Evolutionary conservation across 2,329 filamentous ascomycete genomes (phyloP).

Genomic region (Sporothrix curviconia): DNA sequence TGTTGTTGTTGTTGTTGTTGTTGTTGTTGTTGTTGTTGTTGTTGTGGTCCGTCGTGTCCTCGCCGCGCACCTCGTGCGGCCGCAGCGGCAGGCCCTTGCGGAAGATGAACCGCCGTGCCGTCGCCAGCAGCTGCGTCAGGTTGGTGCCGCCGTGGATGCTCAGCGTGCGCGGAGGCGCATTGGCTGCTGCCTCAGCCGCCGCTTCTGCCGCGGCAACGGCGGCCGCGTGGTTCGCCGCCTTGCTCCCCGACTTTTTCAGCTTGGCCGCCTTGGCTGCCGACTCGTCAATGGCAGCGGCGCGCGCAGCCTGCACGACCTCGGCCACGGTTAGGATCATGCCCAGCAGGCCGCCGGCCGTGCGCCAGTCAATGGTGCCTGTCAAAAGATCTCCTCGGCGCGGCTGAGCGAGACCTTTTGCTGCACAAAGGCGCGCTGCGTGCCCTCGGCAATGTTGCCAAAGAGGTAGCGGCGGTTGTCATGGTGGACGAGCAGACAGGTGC

Average conservation of each 20-base stretch:
- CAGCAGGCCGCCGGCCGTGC: conserved; percentile 70
- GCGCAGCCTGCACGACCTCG: conserved; percentile 50
- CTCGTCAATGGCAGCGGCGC: conserved; percentile 33
- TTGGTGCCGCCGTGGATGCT: conserved; percentile 78
- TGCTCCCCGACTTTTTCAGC: background rate
- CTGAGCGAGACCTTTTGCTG: conserved; percentile 60
- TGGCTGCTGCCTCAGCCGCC: background rate
- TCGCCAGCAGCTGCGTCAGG: conserved; percentile 72
- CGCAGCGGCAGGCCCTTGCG: conserved; percentile 71
- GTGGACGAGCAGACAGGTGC: conserved; percentile 69
- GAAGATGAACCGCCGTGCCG: conserved; percentile 77
- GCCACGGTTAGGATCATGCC: conserved; percentile 81
- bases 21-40: too few relatives aligned
- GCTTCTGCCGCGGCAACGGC: background rate
- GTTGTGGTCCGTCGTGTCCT: too few relatives aligned
- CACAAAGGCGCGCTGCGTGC: conserved; percentile 69
- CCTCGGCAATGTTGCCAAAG: conserved; percentile 77
- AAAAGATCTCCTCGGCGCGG: conserved; percentile 75
- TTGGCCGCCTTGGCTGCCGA: conserved; percentile 15
- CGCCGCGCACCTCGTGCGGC: conserved; percentile 57
- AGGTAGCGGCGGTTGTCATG: conserved; percentile 79
- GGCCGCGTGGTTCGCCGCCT: background rate
- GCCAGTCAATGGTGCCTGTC: conserved; percentile 70
- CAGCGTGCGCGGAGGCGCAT: conserved; percentile 34
- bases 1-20: too few relatives aligned